Percentiles rank a stretch among this genome's conserved stretches.
These are phyloP conservation scores for Candida mattraensis DNA, from an alignment of 805 yeast genomes.

Conservation along the genomic window DNA sequence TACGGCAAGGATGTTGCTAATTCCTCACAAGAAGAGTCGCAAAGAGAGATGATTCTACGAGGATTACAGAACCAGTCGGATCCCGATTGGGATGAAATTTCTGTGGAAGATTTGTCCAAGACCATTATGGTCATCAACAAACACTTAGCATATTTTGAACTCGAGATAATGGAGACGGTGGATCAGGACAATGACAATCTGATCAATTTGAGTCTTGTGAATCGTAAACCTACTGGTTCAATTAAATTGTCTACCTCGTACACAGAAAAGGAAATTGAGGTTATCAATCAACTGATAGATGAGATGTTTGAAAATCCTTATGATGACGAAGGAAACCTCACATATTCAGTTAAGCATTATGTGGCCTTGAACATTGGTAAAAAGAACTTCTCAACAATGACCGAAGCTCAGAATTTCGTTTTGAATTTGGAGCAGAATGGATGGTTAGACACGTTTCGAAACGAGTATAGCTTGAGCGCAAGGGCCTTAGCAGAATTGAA, in stretches of 20 bases:
- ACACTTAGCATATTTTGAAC: conserved; percentile 37
- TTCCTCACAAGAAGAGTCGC: background rate
- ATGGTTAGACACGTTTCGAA: conserved; percentile 46
- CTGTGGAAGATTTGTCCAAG: conserved; percentile 9
- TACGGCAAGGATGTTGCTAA: background rate
- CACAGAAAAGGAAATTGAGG: conserved; percentile 39
- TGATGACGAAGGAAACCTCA: conserved; percentile 27
- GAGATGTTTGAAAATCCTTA: conserved; percentile 33
- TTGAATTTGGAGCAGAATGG: conserved; percentile 45
- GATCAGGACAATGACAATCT: conserved; percentile 37
- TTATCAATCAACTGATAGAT: conserved; percentile 48
- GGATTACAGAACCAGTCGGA: conserved; percentile 3
- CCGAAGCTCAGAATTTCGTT: conserved; percentile 41
- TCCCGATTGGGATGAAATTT: conserved; percentile 5
- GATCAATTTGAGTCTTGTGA: conserved; percentile 30
- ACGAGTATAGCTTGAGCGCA: conserved; percentile 38
- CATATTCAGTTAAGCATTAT: conserved; percentile 36
- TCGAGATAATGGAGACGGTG: conserved; percentile 35
- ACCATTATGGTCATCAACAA: conserved; percentile 27
- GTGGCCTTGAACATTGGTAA: conserved; percentile 36
- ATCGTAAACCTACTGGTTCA: conserved; percentile 39
- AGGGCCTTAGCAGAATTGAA: conserved; percentile 49
- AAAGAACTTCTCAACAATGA: conserved; percentile 19
- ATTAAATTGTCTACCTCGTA: conserved; percentile 38
- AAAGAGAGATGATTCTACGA: conserved; percentile 2